phyloP scores from a whole-genome alignment of 106 monocot genomes.

The Dactylorhiza incarnata region DNA sequence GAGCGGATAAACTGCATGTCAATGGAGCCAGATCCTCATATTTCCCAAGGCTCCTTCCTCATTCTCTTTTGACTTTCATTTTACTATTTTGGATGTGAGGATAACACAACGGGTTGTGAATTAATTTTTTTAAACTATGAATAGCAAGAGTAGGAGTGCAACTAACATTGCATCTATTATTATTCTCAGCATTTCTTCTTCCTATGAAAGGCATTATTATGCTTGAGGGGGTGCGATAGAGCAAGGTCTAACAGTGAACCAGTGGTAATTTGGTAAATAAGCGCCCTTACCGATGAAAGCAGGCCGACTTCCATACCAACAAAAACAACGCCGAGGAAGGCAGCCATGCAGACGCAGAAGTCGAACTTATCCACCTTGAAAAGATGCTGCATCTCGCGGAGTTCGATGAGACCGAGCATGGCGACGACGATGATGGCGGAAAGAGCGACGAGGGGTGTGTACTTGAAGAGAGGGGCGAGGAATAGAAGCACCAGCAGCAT shows the following conservation, averaged over 20 bases:
- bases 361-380: conserved; percentile 86
- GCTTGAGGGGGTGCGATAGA: no score
- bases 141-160: no score
- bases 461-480: conserved; percentile 77
- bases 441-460: conserved; percentile 79
- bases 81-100: no score
- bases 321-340: conserved; percentile 65
- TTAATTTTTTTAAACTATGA: no score
- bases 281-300: conserved; percentile 38
- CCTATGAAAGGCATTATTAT: no score
- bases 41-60: no score
- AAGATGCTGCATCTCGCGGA: conserved; percentile 39
- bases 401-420: conserved; percentile 78
- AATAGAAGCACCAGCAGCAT: conserved; percentile 77
- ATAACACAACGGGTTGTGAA: no score
- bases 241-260: neutral
- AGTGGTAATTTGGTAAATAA: neutral
- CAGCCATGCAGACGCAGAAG: conserved; percentile 71
- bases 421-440: conserved; percentile 71
- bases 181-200: no score
- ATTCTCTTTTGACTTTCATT: no score
- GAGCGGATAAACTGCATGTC: no score
- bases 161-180: no score
- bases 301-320: conserved; percentile 64
- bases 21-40: no score